phyloP scores from a whole-genome alignment of 352 stramenopile genomes.

The Pythium guiyangense region DNA sequence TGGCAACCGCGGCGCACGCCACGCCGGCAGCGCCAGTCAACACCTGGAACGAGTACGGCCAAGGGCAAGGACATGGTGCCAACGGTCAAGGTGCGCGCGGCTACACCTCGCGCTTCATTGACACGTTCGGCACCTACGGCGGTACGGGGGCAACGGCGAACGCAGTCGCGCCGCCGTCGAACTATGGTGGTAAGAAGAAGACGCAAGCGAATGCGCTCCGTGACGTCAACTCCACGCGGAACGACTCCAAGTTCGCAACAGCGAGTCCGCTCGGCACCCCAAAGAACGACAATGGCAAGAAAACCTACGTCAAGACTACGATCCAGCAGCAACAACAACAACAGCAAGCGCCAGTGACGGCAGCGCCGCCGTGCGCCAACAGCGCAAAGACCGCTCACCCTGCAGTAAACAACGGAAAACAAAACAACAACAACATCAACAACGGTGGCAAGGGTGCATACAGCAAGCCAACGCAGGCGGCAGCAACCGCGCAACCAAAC shows the following conservation, averaged over 20 bases:
- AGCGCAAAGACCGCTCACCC: slow-evolving; percentile 9
- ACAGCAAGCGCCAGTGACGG: neutral
- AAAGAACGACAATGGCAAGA: slow-evolving; percentile 7
- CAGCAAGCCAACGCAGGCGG: too few relatives aligned
- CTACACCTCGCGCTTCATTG: slow-evolving; percentile 15
- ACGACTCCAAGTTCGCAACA: slow-evolving; percentile 32
- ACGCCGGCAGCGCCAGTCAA: slow-evolving; percentile 16
- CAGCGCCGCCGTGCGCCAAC: slow-evolving; percentile 6
- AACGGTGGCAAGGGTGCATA: slow-evolving; percentile 3
- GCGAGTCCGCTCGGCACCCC: slow-evolving; percentile 25
- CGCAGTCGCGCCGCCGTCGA: slow-evolving; percentile 31
- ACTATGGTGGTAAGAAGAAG: slow-evolving; percentile 32
- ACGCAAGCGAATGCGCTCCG: slow-evolving; percentile 21
- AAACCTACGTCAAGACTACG: slow-evolving; percentile 9
- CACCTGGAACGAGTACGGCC: slow-evolving; percentile 11
- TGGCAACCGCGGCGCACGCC: slow-evolving; percentile 30
- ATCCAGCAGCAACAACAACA: neutral
- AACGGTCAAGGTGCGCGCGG: slow-evolving; percentile 13
- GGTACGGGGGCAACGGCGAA: slow-evolving; percentile 5
- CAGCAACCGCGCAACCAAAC: too few relatives aligned
- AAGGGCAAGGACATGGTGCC: slow-evolving; percentile 18
- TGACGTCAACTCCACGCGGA: slow-evolving; percentile 30
- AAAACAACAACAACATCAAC: slow-evolving; percentile 15
- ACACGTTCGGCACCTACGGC: slow-evolving; percentile 28
- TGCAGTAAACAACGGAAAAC: slow-evolving; percentile 7